phyloP scores from a whole-genome alignment of 2,329 filamentous ascomycete species.

The Arthrobotrys sinensis region DNA sequence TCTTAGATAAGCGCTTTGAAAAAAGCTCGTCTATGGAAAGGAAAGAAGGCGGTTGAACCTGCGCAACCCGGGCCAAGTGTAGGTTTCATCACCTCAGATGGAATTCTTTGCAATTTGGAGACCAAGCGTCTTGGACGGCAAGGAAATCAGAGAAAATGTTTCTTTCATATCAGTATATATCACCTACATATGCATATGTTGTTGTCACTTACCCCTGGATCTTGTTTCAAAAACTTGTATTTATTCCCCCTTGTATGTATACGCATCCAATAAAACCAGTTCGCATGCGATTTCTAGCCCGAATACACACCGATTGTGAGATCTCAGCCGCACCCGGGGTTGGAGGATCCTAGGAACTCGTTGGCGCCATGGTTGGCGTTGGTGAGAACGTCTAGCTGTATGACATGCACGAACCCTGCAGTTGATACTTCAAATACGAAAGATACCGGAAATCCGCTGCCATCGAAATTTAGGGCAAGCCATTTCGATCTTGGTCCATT shows the following conservation, averaged over 20 bases:
- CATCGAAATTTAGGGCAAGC: neutral
- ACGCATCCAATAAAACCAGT: constrained; percentile 41
- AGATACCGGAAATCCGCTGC: no score
- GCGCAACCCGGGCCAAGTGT: constrained; percentile 51
- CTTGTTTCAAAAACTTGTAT: constrained; percentile 23
- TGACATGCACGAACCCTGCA: neutral
- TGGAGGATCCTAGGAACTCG: neutral
- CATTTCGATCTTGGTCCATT: no score
- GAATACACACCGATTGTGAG: neutral
- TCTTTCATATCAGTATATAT: constrained; percentile 27
- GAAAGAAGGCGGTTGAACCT: constrained; percentile 30
- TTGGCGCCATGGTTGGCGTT: constrained; percentile 7
- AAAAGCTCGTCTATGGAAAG: neutral
- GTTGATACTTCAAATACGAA: neutral
- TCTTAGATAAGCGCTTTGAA: constrained; percentile 7
- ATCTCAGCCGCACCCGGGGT: constrained; percentile 29
- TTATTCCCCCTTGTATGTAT: constrained; percentile 47
- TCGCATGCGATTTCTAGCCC: constrained; percentile 40
- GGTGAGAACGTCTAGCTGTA: neutral
- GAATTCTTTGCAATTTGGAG: constrained; percentile 13
- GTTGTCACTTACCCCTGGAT: constrained; percentile 37
- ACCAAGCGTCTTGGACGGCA: constrained; percentile 28
- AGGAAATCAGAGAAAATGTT: constrained; percentile 23
- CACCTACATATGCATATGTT: constrained; percentile 39
- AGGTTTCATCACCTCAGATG: constrained; percentile 6